Conservation (phyloP, 2,329 filamentous ascomycete species). For the Fusarium continuum region DNA sequence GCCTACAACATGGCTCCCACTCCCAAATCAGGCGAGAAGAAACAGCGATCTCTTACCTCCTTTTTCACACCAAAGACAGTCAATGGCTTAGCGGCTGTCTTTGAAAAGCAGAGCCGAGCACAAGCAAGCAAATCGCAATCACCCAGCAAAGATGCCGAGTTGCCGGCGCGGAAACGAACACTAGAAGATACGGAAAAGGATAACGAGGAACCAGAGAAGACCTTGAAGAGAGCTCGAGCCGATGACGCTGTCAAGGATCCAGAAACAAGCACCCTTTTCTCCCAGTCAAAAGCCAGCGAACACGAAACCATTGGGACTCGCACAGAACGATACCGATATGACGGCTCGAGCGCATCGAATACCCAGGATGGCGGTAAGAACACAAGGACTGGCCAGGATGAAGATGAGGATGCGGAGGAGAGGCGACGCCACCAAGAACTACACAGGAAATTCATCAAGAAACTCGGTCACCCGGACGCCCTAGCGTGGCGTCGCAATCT, state of each 20-base stretch:
- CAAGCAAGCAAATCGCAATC: conserved; percentile 40
- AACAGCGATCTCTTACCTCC: conserved; percentile 84
- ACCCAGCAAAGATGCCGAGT: conserved; percentile 42
- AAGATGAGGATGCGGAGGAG: conserved; percentile 61
- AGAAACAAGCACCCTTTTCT: conserved; percentile 50
- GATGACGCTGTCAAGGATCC: conserved; percentile 51
- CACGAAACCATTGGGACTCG: conserved; percentile 47
- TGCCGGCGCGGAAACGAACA: conserved; percentile 59
- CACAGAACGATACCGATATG: conserved; percentile 63
- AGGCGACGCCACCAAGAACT: conserved; percentile 72
- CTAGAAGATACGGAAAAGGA: conserved; percentile 57
- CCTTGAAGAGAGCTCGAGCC: conserved; percentile 57
- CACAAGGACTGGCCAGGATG: conserved; percentile 40
- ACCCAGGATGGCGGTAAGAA: conserved; percentile 43
- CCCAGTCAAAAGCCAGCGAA: conserved; percentile 24
- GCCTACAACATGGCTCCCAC: conserved; percentile 47
- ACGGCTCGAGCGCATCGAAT: conserved; percentile 53
- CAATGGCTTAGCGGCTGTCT: conserved; percentile 55
- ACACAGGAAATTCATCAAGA: conserved; percentile 88
- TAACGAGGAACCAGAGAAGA: conserved; percentile 52
- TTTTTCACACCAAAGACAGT: conserved; percentile 77
- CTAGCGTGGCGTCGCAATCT: conserved; percentile 71
- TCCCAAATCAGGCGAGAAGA: conserved; percentile 62
- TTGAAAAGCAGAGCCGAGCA: conserved; percentile 46
- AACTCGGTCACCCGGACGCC: conserved; percentile 86